These are phyloP conservation scores for Beauveria sp. DNA, from an alignment of 2,329 filamentous ascomycete genomes.

Conservation along the genomic window DNA sequence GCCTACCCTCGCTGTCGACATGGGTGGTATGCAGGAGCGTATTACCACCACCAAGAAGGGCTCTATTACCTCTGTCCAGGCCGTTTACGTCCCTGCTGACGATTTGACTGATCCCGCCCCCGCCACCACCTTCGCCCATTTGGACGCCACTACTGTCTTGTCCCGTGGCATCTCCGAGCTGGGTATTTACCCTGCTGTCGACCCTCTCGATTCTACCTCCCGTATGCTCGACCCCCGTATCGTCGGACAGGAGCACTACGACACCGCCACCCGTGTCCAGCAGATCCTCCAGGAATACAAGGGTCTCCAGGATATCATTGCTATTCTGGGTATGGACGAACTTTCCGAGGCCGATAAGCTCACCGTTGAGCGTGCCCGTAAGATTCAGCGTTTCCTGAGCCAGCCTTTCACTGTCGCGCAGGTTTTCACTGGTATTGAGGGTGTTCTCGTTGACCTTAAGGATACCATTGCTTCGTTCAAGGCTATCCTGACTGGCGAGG, in stretches of 20 bases:
- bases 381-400: slow-evolving; percentile 99
- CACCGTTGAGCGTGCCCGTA: slow-evolving; percentile 99
- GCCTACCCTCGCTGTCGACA: slow-evolving; percentile 95
- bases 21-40: slow-evolving; percentile 99
- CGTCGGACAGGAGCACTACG: slow-evolving; percentile 96
- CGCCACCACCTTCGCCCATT: slow-evolving; percentile 98
- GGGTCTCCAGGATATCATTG: slow-evolving; percentile 99
- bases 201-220: slow-evolving; percentile 98
- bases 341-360: slow-evolving; percentile 98
- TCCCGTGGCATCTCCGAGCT: slow-evolving; percentile 99
- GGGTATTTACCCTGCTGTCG: slow-evolving; percentile 99
- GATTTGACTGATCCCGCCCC: slow-evolving; percentile 99
- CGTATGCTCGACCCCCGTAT: slow-evolving; percentile 99
- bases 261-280: slow-evolving; percentile 89
- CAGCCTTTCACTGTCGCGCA: slow-evolving; percentile 91
- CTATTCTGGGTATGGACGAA: slow-evolving; percentile 99
- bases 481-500: slow-evolving; percentile 90
- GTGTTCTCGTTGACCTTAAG: slow-evolving; percentile 95
- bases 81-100: slow-evolving; percentile 99
- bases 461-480: slow-evolving; percentile 97
- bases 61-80: slow-evolving; percentile 99
- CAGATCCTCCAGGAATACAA: slow-evolving; percentile 99
- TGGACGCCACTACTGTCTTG: slow-evolving; percentile 99
- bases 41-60: slow-evolving; percentile 99
- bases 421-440: slow-evolving; percentile 90